A percentile compares a stretch with the other conserved stretches of the same genome.
Conservation (phyloP, 2,329 filamentous ascomycete genomes). For the Cladosporium sphaerospermum region DNA sequence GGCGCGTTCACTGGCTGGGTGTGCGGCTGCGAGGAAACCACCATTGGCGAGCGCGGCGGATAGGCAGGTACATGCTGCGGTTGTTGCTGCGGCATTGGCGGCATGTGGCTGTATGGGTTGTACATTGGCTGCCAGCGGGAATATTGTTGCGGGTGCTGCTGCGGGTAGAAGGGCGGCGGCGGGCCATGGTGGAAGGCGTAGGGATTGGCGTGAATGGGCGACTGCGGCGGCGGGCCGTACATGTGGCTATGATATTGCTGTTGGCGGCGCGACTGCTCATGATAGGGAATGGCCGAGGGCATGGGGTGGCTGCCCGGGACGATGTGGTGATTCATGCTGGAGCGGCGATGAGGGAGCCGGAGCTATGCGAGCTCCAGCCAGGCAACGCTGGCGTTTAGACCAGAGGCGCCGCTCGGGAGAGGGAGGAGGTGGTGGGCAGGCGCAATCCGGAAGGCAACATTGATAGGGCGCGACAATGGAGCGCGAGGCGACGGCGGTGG, state of each 20-base stretch:
- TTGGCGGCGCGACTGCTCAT: conserved; percentile 31
- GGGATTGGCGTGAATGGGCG: conserved; percentile 22
- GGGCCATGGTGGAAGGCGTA: conserved; percentile 15
- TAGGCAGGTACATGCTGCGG: conserved; percentile 35
- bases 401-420: conserved; percentile 12
- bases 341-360: conserved; percentile 43
- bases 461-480: conserved; percentile 5
- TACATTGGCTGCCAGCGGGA: conserved; percentile 30
- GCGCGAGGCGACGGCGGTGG: background rate
- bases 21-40: conserved; percentile 42
- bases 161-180: conserved; percentile 18
- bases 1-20: conserved; percentile 16
- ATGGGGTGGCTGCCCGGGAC: conserved; percentile 49
- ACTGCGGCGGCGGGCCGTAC: conserved; percentile 34
- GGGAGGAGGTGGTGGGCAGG: conserved; percentile 1
- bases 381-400: conserved; percentile 15
- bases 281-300: conserved; percentile 33
- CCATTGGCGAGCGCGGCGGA: conserved; percentile 36
- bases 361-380: conserved; percentile 13
- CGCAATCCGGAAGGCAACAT: conserved; percentile 1
- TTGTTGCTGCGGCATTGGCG: conserved; percentile 17
- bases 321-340: conserved; percentile 66
- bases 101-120: conserved; percentile 29
- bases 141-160: conserved; percentile 13
- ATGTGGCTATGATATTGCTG: conserved; percentile 33